A percentile compares a stretch with the other conserved stretches of the same genome.
Evolutionary conservation across 2,329 filamentous ascomycete genomes (phyloP).

Genomic region (Tolypocladium sp.): DNA sequence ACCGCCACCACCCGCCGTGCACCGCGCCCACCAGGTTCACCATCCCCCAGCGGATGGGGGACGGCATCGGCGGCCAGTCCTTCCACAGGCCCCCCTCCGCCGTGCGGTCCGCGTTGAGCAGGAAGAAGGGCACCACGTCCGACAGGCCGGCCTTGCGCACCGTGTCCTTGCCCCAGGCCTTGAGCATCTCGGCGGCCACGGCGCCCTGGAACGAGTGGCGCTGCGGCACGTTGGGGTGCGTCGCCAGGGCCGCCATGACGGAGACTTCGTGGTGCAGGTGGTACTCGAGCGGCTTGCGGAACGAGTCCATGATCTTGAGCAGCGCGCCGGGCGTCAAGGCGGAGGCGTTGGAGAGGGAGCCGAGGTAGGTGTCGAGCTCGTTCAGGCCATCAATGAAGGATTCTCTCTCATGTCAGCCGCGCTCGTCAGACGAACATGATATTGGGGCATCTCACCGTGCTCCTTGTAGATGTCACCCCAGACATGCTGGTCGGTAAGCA

Average conservation of each 20-base stretch:
- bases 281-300: constrained; percentile 39
- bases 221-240: constrained; percentile 41
- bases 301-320: constrained; percentile 37
- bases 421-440: neutral
- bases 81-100: constrained; percentile 51
- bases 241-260: constrained; percentile 39
- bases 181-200: constrained; percentile 41
- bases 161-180: constrained; percentile 53
- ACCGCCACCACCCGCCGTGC: constrained; percentile 53
- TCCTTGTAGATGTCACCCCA: constrained; percentile 45
- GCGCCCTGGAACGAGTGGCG: constrained; percentile 34
- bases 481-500: constrained; percentile 39
- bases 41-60: constrained; percentile 48
- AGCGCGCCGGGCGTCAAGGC: constrained; percentile 36
- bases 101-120: constrained; percentile 52
- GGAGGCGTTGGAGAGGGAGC: constrained; percentile 26
- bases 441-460: constrained; percentile 32
- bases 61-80: constrained; percentile 57
- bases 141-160: constrained; percentile 50
- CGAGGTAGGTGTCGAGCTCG: constrained; percentile 44
- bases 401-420: constrained; percentile 12
- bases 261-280: constrained; percentile 48
- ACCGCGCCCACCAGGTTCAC: constrained; percentile 48
- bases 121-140: constrained; percentile 56
- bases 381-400: constrained; percentile 42